Percentiles rank a stretch among this genome's conserved stretches.
Evolutionary conservation across 164 flowering plant genomes (phyloP).

Genomic region (Aristolochia fimbriata): DNA sequence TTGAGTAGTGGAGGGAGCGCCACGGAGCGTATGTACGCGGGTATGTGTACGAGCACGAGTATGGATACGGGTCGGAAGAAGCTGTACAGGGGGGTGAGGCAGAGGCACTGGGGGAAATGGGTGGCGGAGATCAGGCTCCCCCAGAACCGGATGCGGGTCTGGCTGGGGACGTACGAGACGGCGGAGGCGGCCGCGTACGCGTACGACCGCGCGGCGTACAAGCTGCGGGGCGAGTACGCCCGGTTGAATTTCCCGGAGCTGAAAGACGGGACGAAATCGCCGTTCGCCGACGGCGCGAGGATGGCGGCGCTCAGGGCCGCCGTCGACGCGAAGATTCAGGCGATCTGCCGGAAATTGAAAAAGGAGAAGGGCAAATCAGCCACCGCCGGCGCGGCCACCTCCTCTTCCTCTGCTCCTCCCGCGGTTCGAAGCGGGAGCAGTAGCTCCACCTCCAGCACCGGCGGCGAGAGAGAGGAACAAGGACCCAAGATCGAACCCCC

Average conservation of each 20-base stretch:
- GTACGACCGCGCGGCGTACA: slow-evolving; percentile 86
- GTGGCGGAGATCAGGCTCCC: slow-evolving; percentile 96
- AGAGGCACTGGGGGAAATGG: slow-evolving; percentile 99
- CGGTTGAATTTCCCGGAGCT: slow-evolving; percentile 74
- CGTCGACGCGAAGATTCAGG: slow-evolving; percentile 82
- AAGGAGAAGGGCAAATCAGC: slow-evolving; percentile 21
- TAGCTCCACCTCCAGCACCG: neutral
- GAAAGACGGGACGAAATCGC: slow-evolving; percentile 26
- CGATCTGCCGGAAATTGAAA: slow-evolving; percentile 56
- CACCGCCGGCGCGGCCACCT: too few species aligned
- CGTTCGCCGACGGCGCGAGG: slow-evolving; percentile 31
- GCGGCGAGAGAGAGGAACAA: neutral
- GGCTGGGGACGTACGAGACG: slow-evolving; percentile 86
- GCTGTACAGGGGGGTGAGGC: slow-evolving; percentile 92
- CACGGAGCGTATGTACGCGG: neutral
- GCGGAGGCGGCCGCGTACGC: slow-evolving; percentile 94
- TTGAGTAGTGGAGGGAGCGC: neutral
- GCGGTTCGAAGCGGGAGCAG: neutral
- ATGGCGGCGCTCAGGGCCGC: slow-evolving; percentile 41
- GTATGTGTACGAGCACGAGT: neutral
- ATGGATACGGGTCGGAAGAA: slow-evolving; percentile 31
- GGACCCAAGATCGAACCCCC: neutral
- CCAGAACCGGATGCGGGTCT: slow-evolving; percentile 75
- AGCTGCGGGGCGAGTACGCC: slow-evolving; percentile 83
- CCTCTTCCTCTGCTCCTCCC: neutral